Conservation (phyloP, 202 grass and related monocot genomes). For the Carex arenaria region DNA sequence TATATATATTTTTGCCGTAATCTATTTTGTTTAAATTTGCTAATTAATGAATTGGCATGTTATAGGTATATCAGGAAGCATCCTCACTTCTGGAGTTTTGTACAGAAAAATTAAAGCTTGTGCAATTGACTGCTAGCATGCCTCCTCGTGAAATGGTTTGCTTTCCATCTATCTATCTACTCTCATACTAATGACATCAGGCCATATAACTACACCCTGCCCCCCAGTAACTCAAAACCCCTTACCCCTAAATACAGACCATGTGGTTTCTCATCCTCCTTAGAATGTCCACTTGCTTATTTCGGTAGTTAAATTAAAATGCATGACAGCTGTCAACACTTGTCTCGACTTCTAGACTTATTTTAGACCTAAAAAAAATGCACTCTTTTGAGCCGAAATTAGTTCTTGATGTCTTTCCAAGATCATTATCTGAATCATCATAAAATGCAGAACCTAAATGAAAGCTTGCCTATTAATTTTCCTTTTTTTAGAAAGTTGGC, state of each 20-base stretch:
- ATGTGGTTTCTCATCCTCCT: background rate
- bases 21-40: background rate
- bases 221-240: background rate
- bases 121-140: slow-evolving; percentile 77
- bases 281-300: background rate
- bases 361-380: background rate
- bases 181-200: background rate
- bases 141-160: slow-evolving; percentile 65
- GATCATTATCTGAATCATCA: background rate
- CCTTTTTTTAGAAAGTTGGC: background rate
- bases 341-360: background rate
- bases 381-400: background rate
- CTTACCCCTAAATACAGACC: background rate
- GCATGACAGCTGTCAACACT: background rate
- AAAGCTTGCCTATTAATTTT: background rate
- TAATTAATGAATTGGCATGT: background rate
- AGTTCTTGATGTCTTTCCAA: background rate
- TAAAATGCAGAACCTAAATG: background rate
- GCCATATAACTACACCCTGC: background rate
- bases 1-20: background rate
- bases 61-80: slow-evolving; percentile 67
- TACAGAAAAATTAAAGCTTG: slow-evolving; percentile 69
- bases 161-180: background rate
- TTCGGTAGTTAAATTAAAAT: background rate
- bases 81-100: slow-evolving; percentile 78